These are phyloP conservation scores for Bretziella fagacearum DNA, from an alignment of 2,329 filamentous ascomycete species.

Conservation along the genomic window DNA sequence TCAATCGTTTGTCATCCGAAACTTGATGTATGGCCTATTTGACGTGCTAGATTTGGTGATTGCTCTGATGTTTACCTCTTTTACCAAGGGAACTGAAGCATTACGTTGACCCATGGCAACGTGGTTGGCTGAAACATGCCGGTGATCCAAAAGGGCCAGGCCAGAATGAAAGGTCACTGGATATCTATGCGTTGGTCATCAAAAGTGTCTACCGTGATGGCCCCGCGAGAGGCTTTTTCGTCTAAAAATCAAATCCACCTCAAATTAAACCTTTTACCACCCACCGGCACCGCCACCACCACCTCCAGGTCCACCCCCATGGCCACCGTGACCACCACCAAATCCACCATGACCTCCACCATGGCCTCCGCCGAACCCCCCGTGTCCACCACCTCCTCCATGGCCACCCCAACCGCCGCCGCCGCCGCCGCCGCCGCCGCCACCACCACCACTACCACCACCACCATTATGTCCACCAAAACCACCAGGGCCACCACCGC, in stretches of 20 bases:
- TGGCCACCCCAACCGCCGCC: neutral
- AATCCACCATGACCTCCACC: neutral
- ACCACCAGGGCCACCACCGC: constrained; percentile 1
- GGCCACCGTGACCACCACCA: neutral
- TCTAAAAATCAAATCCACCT: neutral
- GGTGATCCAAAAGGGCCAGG: neutral
- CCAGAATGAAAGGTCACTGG: neutral
- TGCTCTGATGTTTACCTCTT: neutral
- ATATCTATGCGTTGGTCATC: neutral
- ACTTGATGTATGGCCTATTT: neutral
- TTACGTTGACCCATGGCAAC: constrained; percentile 3
- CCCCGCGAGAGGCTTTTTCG: neutral
- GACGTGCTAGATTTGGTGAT: neutral
- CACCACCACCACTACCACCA: neutral
- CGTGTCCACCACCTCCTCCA: neutral
- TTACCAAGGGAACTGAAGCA: neutral
- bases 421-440: neutral
- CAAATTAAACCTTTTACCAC: neutral
- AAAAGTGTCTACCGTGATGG: neutral
- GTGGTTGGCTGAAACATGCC: neutral
- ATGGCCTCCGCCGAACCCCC: neutral
- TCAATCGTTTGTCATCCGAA: neutral
- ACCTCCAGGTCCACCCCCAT: neutral
- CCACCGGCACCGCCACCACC: neutral
- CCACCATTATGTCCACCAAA: neutral